phyloP scores from a whole-genome alignment of 495 filamentous ascomycete species.

The Penicillium bialowiezense region DNA sequence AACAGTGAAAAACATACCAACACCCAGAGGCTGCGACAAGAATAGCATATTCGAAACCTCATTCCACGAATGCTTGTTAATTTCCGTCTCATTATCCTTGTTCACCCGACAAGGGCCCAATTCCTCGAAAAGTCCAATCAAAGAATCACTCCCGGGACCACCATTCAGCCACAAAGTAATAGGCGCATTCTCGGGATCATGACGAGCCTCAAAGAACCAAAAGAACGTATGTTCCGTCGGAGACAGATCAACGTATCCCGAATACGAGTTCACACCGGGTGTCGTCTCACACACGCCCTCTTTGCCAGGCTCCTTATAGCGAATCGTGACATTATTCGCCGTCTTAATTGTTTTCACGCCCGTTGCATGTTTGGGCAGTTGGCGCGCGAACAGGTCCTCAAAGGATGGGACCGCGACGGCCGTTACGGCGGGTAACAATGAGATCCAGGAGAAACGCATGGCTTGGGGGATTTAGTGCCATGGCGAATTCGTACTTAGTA shows the following conservation, averaged over 20 bases:
- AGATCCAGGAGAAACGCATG: constrained; percentile 30
- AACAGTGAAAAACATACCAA: constrained; percentile 27
- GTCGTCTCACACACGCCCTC: constrained; percentile 49
- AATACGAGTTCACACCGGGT: constrained; percentile 46
- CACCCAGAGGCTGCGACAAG: constrained; percentile 65
- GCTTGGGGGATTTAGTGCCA: neutral
- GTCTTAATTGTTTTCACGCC: constrained; percentile 57
- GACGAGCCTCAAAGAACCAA: constrained; percentile 50
- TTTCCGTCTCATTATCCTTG: constrained; percentile 45
- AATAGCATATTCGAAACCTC: constrained; percentile 73
- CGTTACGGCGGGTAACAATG: constrained; percentile 24
- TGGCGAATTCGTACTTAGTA: neutral
- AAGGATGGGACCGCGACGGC: constrained; percentile 14
- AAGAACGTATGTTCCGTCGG: constrained; percentile 45
- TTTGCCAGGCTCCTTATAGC: constrained; percentile 41
- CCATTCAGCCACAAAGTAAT: constrained; percentile 53
- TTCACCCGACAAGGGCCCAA: constrained; percentile 58
- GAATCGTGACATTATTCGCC: constrained; percentile 50
- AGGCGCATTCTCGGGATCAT: constrained; percentile 48
- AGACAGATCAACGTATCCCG: constrained; percentile 46
- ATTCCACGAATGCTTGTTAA: constrained; percentile 68
- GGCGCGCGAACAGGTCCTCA: constrained; percentile 26
- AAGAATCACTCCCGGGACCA: constrained; percentile 58
- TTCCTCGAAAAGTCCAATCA: constrained; percentile 72
- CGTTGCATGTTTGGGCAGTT: constrained; percentile 47